These are phyloP conservation scores for Suillus variegatus DNA, from an alignment of 768 basidiomycete genomes.

Conservation along the genomic window DNA sequence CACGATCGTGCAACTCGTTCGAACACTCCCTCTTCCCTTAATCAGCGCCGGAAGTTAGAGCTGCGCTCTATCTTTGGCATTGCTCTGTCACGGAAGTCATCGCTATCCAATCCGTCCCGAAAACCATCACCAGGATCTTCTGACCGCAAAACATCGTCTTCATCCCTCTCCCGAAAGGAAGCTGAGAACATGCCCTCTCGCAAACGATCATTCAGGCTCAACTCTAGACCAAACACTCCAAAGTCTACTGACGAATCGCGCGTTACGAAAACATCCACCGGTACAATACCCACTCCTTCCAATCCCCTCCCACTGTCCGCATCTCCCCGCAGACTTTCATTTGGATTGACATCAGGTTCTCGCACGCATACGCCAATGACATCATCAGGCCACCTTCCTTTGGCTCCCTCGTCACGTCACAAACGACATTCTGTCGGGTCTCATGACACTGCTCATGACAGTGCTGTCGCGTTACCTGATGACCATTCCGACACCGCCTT, in stretches of 20 bases:
- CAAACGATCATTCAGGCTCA: conserved; percentile 32
- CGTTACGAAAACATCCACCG: conserved; percentile 18
- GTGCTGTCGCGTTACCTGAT: conserved; percentile 34
- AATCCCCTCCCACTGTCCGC: conserved; percentile 33
- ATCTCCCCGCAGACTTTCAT: conserved; percentile 34
- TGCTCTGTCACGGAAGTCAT: conserved; percentile 27
- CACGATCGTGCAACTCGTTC: conserved; percentile 26
- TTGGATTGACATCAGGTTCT: conserved; percentile 28
- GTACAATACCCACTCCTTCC: conserved; percentile 30
- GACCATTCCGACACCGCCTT: conserved; percentile 13
- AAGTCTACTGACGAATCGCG: conserved; percentile 26
- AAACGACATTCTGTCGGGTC: conserved; percentile 31
- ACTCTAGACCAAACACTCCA: conserved; percentile 32
- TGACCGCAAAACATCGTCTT: conserved; percentile 25
- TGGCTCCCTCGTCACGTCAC: conserved; percentile 23
- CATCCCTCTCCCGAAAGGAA: conserved; percentile 22
- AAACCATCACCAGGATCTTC: conserved; percentile 19
- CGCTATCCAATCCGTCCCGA: conserved; percentile 21
- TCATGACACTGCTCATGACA: conserved; percentile 33
- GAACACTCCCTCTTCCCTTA: conserved; percentile 30
- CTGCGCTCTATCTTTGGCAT: conserved; percentile 31
- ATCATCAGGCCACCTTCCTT: conserved; percentile 28
- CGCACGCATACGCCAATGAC: conserved; percentile 32
- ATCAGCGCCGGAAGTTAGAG: conserved; percentile 19
- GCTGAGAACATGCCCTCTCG: conserved; percentile 18